Evolutionary conservation across 441 rosid genomes (phyloP), one percentile per base, ranked within the genome.

Genomic region (Arabidopsis hybrid): DNA sequence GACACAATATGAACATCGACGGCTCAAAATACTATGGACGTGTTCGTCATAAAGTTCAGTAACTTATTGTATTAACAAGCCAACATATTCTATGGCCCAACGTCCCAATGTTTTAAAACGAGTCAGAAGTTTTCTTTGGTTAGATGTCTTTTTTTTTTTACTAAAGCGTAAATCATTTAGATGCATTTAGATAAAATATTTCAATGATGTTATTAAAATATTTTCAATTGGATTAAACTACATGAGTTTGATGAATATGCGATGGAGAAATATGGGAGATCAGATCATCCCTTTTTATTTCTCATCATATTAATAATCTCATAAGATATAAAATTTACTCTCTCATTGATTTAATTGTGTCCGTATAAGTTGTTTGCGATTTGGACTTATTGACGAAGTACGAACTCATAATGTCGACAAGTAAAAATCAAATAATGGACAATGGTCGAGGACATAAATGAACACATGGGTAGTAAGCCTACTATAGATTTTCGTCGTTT

Each of bases 361-460:
- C 57, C 71, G 65, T 49, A 55, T 21, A 45, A 18, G 47, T 45
- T 45, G 64, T 55, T 64, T 4, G 60, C 34, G 49, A 3, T 38
- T 45, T 45, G 60, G 60, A 73, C 55, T 49, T 39, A 74, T 17
- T 59, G 67, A 32, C 45, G 16, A 16, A 39, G 72, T 74, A 74
- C 78, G 72, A 67, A 74, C 47, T 67, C 72, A 51, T 67, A 74
- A 67, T 67, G 61, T 59, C 67, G 73, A 66, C 47, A 49, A 50
- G 78, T 74, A 74, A 59, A 49, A 11, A 50, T 74, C 67, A 74
- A 74, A 74, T 67, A 50, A 59, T 50, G 67, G 72, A 74, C 72
- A 66, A 17, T 16, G 59, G 69, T 64, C 11, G 9, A 46, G 66
- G 45, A 74, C 67, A 74, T 31, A 49, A 35, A 5, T 47, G 0